phyloP scores from a whole-genome alignment of 352 stramenopile species.

The Globisporangium abappressorium region DNA sequence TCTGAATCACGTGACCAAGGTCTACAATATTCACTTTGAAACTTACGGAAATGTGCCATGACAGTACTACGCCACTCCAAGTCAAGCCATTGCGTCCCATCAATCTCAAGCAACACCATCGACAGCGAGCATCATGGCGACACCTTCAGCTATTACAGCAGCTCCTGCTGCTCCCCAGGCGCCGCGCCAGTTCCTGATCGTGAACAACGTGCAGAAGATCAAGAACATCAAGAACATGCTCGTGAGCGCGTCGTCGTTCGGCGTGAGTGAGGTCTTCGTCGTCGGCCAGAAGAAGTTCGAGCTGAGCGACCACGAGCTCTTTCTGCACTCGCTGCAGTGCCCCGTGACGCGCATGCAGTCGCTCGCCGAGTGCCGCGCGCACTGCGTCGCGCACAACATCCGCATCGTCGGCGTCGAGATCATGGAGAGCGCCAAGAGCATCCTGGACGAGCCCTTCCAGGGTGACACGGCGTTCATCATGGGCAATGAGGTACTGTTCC shows the following conservation, averaged over 20 bases:
- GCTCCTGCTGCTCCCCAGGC: background rate
- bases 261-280: conserved; percentile 79
- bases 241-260: conserved; percentile 80
- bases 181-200: conserved; percentile 73
- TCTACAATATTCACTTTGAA: too few species aligned
- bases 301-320: conserved; percentile 45
- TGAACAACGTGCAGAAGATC: conserved; percentile 93
- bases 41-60: too few species aligned
- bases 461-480: conserved; percentile 92
- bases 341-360: conserved; percentile 70
- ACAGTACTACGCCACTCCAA: background rate
- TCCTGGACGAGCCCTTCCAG: conserved; percentile 70
- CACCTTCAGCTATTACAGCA: background rate
- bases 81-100: background rate
- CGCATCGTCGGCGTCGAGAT: conserved; percentile 94
- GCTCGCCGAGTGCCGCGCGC: conserved; percentile 72
- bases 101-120: background rate
- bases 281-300: conserved; percentile 87
- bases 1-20: background rate
- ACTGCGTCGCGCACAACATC: conserved; percentile 64
- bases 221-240: conserved; percentile 90
- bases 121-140: background rate
- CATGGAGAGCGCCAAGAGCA: conserved; percentile 70
- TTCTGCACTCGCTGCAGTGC: conserved; percentile 44
- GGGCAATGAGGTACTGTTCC: conserved; percentile 89